phyloP scores from a whole-genome alignment of 129 eudicot genomes.

The Lactuca saligna region DNA sequence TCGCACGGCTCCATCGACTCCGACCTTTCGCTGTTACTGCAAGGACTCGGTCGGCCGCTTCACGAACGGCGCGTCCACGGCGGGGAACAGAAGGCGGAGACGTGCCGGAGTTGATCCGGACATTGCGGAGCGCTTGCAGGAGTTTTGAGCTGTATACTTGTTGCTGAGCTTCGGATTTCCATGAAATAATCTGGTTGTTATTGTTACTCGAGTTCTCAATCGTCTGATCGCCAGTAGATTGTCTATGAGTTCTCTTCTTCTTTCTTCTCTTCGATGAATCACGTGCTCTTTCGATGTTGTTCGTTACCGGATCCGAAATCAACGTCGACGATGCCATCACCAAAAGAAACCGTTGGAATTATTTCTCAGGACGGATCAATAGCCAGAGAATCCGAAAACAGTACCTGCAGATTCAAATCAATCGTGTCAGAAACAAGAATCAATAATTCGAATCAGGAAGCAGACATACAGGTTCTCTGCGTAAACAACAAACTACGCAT shows the following conservation, averaged over 20 bases:
- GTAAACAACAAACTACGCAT: conserved; percentile 6
- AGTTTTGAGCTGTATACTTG: conserved; percentile 57
- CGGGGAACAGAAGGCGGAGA: conserved; percentile 37
- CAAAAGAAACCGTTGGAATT: neutral
- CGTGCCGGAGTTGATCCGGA: conserved; percentile 32
- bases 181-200: conserved; percentile 39
- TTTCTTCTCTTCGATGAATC: conserved; percentile 43
- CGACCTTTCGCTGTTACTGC: conserved; percentile 64
- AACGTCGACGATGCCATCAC: conserved; percentile 31
- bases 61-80: conserved; percentile 41
- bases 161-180: conserved; percentile 54
- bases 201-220: conserved; percentile 2
- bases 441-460: conserved; percentile 6
- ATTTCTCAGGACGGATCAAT: conserved; percentile 5
- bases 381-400: conserved; percentile 8
- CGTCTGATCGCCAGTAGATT: conserved; percentile 14
- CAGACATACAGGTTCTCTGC: neutral
- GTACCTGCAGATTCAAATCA: conserved; percentile 26
- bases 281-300: conserved; percentile 42
- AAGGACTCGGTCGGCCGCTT: conserved; percentile 63
- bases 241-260: conserved; percentile 41
- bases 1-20: conserved; percentile 77
- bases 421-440: conserved; percentile 26
- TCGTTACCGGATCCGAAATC: conserved; percentile 46
- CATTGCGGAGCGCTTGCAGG: conserved; percentile 38